A percentile compares a stretch with the other conserved stretches of the same genome.
phyloP scores from a whole-genome alignment of 1,139 yeast species.

The Zhuliangozyma blackwelliae region DNA sequence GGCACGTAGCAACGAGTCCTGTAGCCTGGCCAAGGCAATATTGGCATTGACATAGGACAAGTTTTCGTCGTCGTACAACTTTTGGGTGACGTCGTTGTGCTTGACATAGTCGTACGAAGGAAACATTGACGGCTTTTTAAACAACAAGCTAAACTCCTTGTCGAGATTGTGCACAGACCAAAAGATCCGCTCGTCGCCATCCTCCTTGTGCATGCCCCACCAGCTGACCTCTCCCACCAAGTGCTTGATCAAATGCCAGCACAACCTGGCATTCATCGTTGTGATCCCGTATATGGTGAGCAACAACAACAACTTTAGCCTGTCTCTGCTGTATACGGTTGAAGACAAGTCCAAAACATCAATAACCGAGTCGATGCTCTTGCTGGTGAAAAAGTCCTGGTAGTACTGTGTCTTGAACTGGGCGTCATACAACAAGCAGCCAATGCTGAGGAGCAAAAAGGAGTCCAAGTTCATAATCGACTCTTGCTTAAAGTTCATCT shows the following conservation, averaged over 20 bases:
- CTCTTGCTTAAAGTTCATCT: conserved; percentile 30
- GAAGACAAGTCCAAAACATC: conserved; percentile 26
- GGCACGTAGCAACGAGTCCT: conserved; percentile 13
- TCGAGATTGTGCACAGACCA: conserved; percentile 42
- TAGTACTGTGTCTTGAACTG: conserved; percentile 20
- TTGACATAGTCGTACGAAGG: conserved; percentile 21
- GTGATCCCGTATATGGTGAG: conserved; percentile 29
- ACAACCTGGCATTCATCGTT: conserved; percentile 22
- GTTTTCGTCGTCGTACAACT: conserved; percentile 16
- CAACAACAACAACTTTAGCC: conserved; percentile 26
- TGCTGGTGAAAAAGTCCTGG: conserved; percentile 26
- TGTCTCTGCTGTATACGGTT: conserved; percentile 15
- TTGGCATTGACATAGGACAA: conserved; percentile 18
- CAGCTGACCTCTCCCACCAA: conserved; percentile 26
- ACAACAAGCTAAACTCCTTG: conserved; percentile 32
- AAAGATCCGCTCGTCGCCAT: conserved; percentile 22
- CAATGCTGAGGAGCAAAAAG: conserved; percentile 37
- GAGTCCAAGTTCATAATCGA: conserved; percentile 35
- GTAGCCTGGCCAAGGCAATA: conserved; percentile 18
- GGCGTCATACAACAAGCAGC: conserved; percentile 35
- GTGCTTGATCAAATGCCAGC: conserved; percentile 36
- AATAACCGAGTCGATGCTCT: conserved; percentile 28
- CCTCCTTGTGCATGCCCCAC: conserved; percentile 18
- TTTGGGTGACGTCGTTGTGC: conserved; percentile 9
- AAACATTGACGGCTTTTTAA: conserved; percentile 32